phyloP scores from a whole-genome alignment of 1,284 basidiomycete genomes.

The Ceratobasidium sp. region DNA sequence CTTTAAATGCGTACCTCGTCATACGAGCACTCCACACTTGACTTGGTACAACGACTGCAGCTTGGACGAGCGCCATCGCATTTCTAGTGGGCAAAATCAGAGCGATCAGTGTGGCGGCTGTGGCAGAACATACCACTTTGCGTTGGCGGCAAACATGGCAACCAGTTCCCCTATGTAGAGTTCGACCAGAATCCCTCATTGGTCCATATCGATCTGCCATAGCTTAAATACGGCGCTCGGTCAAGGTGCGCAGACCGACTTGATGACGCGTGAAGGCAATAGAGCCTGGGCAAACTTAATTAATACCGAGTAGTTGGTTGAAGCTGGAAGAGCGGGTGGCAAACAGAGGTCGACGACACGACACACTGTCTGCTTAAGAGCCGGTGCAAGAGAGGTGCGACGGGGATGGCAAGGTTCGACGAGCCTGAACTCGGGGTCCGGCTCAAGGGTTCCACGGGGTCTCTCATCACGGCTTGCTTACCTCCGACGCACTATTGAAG shows the following conservation, averaged over 20 bases:
- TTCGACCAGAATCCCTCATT: not conserved
- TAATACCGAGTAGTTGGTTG: too few relatives aligned
- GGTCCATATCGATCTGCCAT: conserved; percentile 24
- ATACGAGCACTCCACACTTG: conserved; percentile 56
- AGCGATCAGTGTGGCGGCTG: not conserved
- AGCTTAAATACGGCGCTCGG: conserved; percentile 11
- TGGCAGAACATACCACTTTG: conserved; percentile 10
- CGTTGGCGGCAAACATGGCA: conserved; percentile 27
- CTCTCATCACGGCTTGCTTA: too few relatives aligned
- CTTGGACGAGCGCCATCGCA: conserved; percentile 53
- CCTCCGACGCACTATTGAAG: too few relatives aligned
- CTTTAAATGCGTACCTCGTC: conserved; percentile 44
- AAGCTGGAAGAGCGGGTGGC: too few relatives aligned
- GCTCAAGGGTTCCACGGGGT: too few relatives aligned
- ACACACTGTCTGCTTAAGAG: too few relatives aligned
- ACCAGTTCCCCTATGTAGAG: conserved; percentile 17
- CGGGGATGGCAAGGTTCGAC: too few relatives aligned
- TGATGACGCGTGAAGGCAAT: not conserved
- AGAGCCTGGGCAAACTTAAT: not conserved
- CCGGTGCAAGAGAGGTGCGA: too few relatives aligned
- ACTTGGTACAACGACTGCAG: conserved; percentile 51
- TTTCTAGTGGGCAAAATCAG: conserved; percentile 46
- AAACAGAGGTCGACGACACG: too few relatives aligned
- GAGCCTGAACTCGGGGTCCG: too few relatives aligned
- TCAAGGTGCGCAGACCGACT: conserved; percentile 11